Evolutionary conservation across 164 flowering plant species (phyloP), one percentile per base, ranked within the genome.

Genomic region (Tinospora cordifolia): DNA sequence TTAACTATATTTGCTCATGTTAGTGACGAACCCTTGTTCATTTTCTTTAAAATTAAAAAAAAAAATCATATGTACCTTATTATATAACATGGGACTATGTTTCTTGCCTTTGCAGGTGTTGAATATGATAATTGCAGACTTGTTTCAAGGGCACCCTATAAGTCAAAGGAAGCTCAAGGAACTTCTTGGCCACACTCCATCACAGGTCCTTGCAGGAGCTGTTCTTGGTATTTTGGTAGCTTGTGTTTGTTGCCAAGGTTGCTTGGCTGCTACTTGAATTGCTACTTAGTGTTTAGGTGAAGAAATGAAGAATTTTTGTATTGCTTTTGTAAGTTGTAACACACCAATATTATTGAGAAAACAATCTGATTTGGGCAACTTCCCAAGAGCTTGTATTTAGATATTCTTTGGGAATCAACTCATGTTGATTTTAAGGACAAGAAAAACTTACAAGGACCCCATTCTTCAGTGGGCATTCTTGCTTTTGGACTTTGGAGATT

Each of bases 61-160:
- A n/a, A n/a, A n/a, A n/a, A n/a, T n/a, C n/a, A n/a, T n/a, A n/a
- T n/a, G n/a, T n/a, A n/a, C n/a, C n/a, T n/a, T n/a, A 30, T 30
- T 30, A 30, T 30, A 30, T 30, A 30, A 22, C 59, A 3, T 67
- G 47, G 17, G 15, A 25, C 47, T 58, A 27, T 71, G 26, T 72
- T 72, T 34, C 21, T 15, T 71, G 58, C 27, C 57, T 65, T 14
- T n/a, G 24, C 82, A 91, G 98, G 97, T 93, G 67, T 89, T 93
- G 15, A 93, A 93, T 81, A 67, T 88, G 87, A 91, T 93, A 40
- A 75, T 93, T 65, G 89, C 78, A 74, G 91, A 87, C 80, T 81
- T 91, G 81, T 93, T 93, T 82, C 84, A 93, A 83, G 96, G 97
- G 74, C 98, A 93, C 78, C 98, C 98, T 3, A 85, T 91, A 71